Percentiles rank a stretch among this genome's conserved stretches.
Evolutionary conservation across 169 alveolate genomes (phyloP).

Genomic region (Blepharisma undulans): DNA sequence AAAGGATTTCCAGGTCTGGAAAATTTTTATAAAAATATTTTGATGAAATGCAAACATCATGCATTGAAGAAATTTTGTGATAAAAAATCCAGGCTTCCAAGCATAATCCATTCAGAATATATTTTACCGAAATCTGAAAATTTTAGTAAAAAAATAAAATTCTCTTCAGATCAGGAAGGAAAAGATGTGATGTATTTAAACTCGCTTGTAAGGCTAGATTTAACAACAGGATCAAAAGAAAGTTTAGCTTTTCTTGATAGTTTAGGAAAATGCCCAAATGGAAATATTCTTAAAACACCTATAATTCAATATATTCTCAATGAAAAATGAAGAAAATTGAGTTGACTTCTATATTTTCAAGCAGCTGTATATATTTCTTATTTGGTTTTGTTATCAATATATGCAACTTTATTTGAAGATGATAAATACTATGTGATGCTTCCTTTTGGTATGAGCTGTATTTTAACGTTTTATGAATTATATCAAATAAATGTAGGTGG

Average conservation of each 20-base stretch:
- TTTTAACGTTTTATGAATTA: not conserved
- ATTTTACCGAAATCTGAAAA: not conserved
- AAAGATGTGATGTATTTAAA: not conserved
- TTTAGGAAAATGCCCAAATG: slow-evolving; percentile 1
- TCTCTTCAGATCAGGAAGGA: not conserved
- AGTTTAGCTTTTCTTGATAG: slow-evolving; percentile 24
- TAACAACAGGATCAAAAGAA: not conserved
- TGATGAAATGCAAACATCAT: not conserved
- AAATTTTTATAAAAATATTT: slow-evolving; percentile 17
- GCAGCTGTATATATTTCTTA: not conserved
- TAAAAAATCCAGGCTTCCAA: not conserved
- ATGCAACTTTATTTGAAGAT: not conserved
- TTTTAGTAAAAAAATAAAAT: not conserved
- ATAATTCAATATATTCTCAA: not conserved
- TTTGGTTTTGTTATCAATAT: not conserved
- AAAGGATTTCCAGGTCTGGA: slow-evolving; percentile 9
- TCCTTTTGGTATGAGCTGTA: not conserved
- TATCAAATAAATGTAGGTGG: slow-evolving; percentile 17
- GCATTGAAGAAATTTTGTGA: slow-evolving; percentile 7
- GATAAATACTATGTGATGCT: not conserved
- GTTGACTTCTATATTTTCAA: not conserved
- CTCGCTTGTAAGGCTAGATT: not conserved
- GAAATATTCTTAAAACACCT: not conserved
- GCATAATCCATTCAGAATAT: not conserved
- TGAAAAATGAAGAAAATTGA: not conserved